A percentile compares a stretch with the other conserved stretches of the same genome.
These are phyloP conservation scores for Terfezia claveryi DNA, from an alignment of 495 filamentous ascomycete genomes.

Conservation along the genomic window DNA sequence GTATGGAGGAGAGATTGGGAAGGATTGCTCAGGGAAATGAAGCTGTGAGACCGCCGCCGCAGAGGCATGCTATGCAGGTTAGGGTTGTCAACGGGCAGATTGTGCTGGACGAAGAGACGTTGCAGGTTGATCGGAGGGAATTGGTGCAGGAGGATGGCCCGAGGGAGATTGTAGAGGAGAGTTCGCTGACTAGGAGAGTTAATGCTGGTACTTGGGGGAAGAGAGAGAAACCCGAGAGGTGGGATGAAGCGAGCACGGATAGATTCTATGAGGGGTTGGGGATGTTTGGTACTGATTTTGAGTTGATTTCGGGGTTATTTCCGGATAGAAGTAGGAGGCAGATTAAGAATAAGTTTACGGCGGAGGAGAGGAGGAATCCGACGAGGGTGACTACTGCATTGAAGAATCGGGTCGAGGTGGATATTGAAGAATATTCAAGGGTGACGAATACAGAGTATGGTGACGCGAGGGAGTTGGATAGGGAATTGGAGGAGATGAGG, in stretches of 20 bases:
- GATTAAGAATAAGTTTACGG: conserved; percentile 82
- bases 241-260: conserved; percentile 58
- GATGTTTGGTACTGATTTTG: conserved; percentile 87
- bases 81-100: conserved; percentile 68
- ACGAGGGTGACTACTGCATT: conserved; percentile 45
- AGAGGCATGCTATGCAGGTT: conserved; percentile 31
- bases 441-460: conserved; percentile 31
- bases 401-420: conserved; percentile 13
- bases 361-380: conserved; percentile 64
- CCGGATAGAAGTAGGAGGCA: conserved; percentile 48
- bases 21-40: conserved; percentile 1
- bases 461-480: conserved; percentile 37
- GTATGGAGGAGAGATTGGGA: conserved; percentile 8
- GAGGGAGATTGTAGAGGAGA: conserved; percentile 54
- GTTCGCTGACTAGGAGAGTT: conserved; percentile 55
- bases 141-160: conserved; percentile 30
- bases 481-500: conserved; percentile 43
- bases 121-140: conserved; percentile 61
- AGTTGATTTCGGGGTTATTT: conserved; percentile 68
- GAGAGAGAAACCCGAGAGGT: conserved; percentile 44
- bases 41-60: neutral
- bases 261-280: conserved; percentile 63
- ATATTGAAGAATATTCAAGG: conserved; percentile 43
- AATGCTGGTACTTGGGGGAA: conserved; percentile 55
- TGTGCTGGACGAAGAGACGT: conserved; percentile 50